Base-by-base conservation (phyloP, 2,329 filamentous ascomycete genomes). In the Hypoxylon sp. region DNA sequence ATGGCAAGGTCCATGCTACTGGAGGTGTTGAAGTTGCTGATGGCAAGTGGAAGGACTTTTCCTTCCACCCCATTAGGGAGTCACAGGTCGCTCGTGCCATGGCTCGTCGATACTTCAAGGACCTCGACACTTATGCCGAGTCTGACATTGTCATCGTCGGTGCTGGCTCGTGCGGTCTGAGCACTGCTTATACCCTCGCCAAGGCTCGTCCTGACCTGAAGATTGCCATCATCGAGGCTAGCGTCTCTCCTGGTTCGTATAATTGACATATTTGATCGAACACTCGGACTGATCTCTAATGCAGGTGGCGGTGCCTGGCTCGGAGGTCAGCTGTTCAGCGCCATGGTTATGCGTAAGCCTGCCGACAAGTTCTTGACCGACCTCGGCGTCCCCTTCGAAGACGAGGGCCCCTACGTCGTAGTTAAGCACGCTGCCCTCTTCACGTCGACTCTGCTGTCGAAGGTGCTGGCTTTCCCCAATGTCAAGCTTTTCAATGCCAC, bases 401-500 rank as follows among this genome's bases (percentile, higher is more conserved):
- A 97, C 69, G 94, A 97, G 76, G 92, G 92, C 57, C 87, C 92
- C 82, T 96, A 91, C 73, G 93, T 98, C 13, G 93, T 97, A 1
- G 94, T 97, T 79, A 97, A 96, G 88, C 94, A 97, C 81, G 94
- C 94, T 34, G 93, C 94, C 0, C 87, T 97, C 67, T 97, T 97
- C 85, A 98, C 94, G 32, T 93, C 91, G 66, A 97, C 94, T 25
- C 84, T 98, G 65, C 83, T 98, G 75, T 91, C 90, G 78, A 91
- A 91, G 81, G 94, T 98, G 9, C 84, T 98, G 56, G 82, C 87
- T 65, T 92, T 97, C 83, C 92, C 93, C 70, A 97, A 98, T 81
- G 88, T 97, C 77, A 98, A 98, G 88, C 89, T 98, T 69, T 98
- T 97, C 89, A 98, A 98, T 79, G 94, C 94, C 38, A 97, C 94